Base-by-base conservation (phyloP, 257 asterid species). In the Echium plantagineum region DNA sequence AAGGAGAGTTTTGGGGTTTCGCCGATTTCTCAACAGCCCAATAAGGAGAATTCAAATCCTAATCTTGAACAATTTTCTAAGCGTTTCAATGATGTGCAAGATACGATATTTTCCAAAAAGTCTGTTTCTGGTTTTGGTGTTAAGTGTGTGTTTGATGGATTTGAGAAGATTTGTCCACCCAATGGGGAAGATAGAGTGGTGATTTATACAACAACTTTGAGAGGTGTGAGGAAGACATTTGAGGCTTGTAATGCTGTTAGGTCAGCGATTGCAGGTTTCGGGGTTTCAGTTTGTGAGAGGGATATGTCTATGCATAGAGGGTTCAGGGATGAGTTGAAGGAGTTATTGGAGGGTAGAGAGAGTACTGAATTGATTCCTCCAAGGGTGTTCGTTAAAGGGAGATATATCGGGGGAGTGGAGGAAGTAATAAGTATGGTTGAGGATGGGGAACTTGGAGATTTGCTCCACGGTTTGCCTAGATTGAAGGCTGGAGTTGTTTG, bases 261-360 rank as follows among this genome's bases (percentile, higher is more conserved):
- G 70, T 80, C 86, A 5, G 95, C 89, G 5, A 62, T 87, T 53
- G 78, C 73, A 55, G 86, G 79, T 2, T 42, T 67, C 4, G 89
- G 96, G 59, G 66, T 87, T 62, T 58, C 38, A 55, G 24, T 81
- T 21, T 79, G 78, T 3, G 98, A 90, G 75, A 80, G 98, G 63
- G 98, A 90, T 42, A 79, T 87, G 56, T 90, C 98, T 0, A 87
- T 90, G 96, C 94, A 90, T 57, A 74, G 68, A 68, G 89, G 94
- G 32, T 87, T 85, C 31, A 81, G 81, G 69, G 91, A 87, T 0
- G 96, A 87, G 59, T 56, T 90, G 18, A 76, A 72, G 74, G 81
- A 78, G 55, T 47, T 90, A 67, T 60, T 90, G 84, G 78, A 77
- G 61, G 82, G 74, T 20, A 81, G 74, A 61, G 80, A 64, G 58